phyloP scores from a whole-genome alignment of 2,329 filamentous ascomycete genomes.

The Coleophoma cylindrospora region DNA sequence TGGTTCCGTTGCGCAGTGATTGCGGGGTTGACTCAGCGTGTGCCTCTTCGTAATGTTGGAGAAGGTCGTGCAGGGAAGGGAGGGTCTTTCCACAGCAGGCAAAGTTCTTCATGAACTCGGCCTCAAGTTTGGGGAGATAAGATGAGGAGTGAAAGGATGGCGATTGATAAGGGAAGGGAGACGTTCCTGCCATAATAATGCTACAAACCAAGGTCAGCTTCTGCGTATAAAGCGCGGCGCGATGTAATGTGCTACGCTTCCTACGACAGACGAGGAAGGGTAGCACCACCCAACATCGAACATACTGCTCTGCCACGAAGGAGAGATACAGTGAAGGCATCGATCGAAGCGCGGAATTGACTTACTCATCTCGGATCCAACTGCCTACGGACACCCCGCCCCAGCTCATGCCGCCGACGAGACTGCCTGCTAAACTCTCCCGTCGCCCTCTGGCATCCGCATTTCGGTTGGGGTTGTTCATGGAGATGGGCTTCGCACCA shows the following conservation, averaged over 20 bases:
- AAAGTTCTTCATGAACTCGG: constrained; percentile 97
- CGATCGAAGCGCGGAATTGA: constrained; percentile 23
- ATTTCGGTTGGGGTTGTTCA: constrained; percentile 59
- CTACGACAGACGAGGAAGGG: too few relatives aligned
- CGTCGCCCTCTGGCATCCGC: constrained; percentile 51
- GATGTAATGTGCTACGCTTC: too few relatives aligned
- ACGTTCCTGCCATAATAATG: constrained; percentile 93
- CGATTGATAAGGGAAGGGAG: constrained; percentile 86
- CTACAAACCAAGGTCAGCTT: constrained; percentile 37
- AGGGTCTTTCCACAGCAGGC: constrained; percentile 88
- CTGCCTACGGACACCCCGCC: constrained; percentile 93
- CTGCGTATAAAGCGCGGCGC: too few relatives aligned
- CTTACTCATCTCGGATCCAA: constrained; percentile 97
- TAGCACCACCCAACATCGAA: too few relatives aligned
- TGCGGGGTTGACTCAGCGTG: constrained; percentile 68
- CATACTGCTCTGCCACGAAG: not conserved
- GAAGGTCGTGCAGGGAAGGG: constrained; percentile 85
- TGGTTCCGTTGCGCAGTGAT: constrained; percentile 34
- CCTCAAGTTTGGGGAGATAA: constrained; percentile 92
- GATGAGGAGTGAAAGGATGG: constrained; percentile 95
- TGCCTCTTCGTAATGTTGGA: constrained; percentile 94
- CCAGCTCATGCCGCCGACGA: constrained; percentile 90
- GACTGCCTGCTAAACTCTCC: constrained; percentile 58
- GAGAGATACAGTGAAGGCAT: constrained; percentile 6
- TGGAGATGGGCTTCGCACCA: constrained; percentile 61